Conservation (phyloP, 1,139 yeast genomes). For the Candida smagusa region DNA sequence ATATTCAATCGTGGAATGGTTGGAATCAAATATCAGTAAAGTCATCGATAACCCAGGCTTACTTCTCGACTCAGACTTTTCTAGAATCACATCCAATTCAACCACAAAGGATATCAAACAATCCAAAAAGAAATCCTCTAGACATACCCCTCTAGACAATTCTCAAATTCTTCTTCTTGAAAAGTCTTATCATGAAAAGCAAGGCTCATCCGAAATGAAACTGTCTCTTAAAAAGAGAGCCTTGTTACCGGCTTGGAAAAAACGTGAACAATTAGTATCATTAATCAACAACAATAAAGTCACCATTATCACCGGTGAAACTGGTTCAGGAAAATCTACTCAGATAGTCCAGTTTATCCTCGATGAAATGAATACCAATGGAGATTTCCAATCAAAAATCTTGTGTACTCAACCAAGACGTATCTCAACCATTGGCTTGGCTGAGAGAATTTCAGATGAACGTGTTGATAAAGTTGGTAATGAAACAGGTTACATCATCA, state of each 20-base stretch:
- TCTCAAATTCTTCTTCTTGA: constrained; percentile 24
- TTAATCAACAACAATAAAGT: constrained; percentile 59
- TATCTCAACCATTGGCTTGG: constrained; percentile 91
- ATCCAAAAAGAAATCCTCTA: constrained; percentile 1
- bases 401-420: constrained; percentile 95
- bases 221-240: constrained; percentile 36
- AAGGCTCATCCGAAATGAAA: constrained; percentile 14
- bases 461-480: constrained; percentile 64
- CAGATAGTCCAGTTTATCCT: constrained; percentile 80
- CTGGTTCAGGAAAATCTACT: constrained; percentile 61
- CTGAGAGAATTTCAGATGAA: constrained; percentile 88
- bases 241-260: constrained; percentile 80
- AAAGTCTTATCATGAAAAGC: constrained; percentile 18
- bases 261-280: constrained; percentile 51
- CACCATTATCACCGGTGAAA: constrained; percentile 87
- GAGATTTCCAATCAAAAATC: constrained; percentile 55
- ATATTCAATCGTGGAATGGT: constrained; percentile 68
- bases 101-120: neutral
- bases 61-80: constrained; percentile 27
- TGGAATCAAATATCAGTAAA: constrained; percentile 56
- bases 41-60: constrained; percentile 76
- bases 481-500: constrained; percentile 84
- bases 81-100: neutral
- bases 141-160: constrained; percentile 1
- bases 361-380: constrained; percentile 51